Evolutionary conservation across 2,329 filamentous ascomycete genomes (phyloP).

Genomic region (Aspergillus thermomutatus): DNA sequence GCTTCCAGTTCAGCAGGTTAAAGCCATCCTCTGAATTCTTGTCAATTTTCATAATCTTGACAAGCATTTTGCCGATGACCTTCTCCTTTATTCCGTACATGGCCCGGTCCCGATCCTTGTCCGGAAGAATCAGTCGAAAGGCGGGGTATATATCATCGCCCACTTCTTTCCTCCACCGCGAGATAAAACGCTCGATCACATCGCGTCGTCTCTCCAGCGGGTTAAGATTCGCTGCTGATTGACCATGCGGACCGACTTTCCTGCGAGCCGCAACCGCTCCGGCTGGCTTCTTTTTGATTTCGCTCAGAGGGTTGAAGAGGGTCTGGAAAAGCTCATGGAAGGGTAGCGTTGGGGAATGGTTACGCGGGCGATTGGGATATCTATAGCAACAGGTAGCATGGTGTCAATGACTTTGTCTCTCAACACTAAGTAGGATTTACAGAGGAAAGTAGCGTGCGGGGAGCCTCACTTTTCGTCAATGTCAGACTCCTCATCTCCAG

Average conservation of each 20-base stretch:
- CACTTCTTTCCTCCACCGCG: slow-evolving; percentile 80
- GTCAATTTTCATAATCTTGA: slow-evolving; percentile 89
- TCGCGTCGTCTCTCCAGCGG: slow-evolving; percentile 74
- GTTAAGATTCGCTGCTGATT: slow-evolving; percentile 49
- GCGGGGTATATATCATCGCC: slow-evolving; percentile 92
- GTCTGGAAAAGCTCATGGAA: slow-evolving; percentile 76
- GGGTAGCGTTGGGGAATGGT: slow-evolving; percentile 71
- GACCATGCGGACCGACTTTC: slow-evolving; percentile 59
- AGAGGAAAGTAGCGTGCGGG: background rate
- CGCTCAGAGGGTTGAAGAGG: slow-evolving; percentile 76
- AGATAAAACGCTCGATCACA: slow-evolving; percentile 83
- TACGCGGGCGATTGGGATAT: slow-evolving; percentile 78
- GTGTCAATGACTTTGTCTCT: slow-evolving; percentile 3
- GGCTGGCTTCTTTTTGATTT: slow-evolving; percentile 70
- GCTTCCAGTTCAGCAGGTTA: slow-evolving; percentile 85
- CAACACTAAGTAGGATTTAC: background rate
- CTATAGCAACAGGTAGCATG: slow-evolving; percentile 38
- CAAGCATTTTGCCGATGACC: slow-evolving; percentile 82
- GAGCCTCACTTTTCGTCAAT: slow-evolving; percentile 29
- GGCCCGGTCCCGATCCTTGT: slow-evolving; percentile 85
- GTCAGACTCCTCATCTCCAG: slow-evolving; percentile 21
- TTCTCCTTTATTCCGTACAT: slow-evolving; percentile 96
- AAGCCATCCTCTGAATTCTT: slow-evolving; percentile 85
- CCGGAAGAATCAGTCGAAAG: slow-evolving; percentile 83
- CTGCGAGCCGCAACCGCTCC: slow-evolving; percentile 52